Conservation (phyloP, 306 rosid genomes). For the Cucurbita moschata region DNA sequence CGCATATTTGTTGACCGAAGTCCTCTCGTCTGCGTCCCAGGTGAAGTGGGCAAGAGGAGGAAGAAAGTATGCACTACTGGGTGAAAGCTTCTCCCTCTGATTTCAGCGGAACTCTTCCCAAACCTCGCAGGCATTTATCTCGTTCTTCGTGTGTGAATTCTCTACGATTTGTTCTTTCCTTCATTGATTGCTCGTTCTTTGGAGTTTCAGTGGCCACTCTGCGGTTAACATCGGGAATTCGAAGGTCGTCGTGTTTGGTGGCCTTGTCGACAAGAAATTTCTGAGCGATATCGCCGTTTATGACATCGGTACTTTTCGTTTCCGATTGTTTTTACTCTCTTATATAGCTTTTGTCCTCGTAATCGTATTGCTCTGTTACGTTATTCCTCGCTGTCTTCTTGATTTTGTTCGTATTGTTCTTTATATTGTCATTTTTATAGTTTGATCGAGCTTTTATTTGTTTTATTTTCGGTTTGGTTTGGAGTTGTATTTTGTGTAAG, state of each 20-base stretch:
- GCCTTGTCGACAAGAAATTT: conserved; percentile 76
- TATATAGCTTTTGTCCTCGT: background rate
- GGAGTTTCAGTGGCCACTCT: conserved; percentile 64
- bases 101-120: conserved; percentile 70
- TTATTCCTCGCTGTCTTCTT: background rate
- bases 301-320: conserved; percentile 41
- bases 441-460: background rate
- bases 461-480: background rate
- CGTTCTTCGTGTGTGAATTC: background rate
- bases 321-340: background rate
- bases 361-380: background rate
- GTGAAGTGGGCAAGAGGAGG: background rate
- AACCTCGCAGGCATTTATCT: conserved; percentile 53
- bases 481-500: background rate
- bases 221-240: conserved; percentile 76
- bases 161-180: background rate
- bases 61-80: conserved; percentile 67
- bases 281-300: conserved; percentile 60
- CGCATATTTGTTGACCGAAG: background rate
- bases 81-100: conserved; percentile 63
- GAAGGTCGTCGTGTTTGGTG: conserved; percentile 85
- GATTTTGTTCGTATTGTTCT: background rate
- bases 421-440: background rate
- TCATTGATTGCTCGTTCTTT: background rate
- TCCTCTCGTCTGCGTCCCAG: background rate